Conservation (phyloP, 2,329 filamentous ascomycete genomes). For the Coleophoma eucalyptorum region DNA sequence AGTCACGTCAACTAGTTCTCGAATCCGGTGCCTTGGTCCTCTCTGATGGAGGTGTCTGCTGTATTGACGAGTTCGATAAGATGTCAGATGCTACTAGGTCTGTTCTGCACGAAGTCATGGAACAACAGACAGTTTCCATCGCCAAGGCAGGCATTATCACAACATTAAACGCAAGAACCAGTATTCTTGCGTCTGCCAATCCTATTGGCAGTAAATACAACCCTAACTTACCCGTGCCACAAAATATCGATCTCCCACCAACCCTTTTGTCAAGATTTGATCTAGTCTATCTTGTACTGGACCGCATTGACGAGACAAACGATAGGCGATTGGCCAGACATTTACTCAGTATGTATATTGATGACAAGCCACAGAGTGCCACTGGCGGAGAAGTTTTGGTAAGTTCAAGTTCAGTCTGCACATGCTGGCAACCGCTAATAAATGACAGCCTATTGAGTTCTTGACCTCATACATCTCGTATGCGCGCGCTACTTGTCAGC, state of each 20-base stretch:
- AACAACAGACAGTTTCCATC: constrained; percentile 75
- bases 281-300: constrained; percentile 92
- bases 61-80: constrained; percentile 78
- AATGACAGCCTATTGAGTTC: constrained; percentile 78
- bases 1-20: constrained; percentile 69
- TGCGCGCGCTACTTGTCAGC: constrained; percentile 81
- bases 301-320: constrained; percentile 84
- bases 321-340: constrained; percentile 90
- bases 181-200: constrained; percentile 94
- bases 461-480: constrained; percentile 97
- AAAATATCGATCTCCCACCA: constrained; percentile 96
- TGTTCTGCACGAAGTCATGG: constrained; percentile 77
- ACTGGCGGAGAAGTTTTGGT: constrained; percentile 74
- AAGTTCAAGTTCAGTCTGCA: constrained; percentile 34
- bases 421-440: constrained; percentile 20
- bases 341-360: constrained; percentile 92
- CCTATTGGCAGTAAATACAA: constrained; percentile 98
- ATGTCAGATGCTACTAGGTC: constrained; percentile 74
- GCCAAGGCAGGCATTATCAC: constrained; percentile 78
- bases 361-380: constrained; percentile 88
- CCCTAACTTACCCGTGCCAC: constrained; percentile 88
- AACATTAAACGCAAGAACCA: constrained; percentile 91
- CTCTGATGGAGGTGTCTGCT: constrained; percentile 73
- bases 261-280: constrained; percentile 95
- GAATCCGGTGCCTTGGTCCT: constrained; percentile 72